Base-by-base conservation (phyloP, 2,329 filamentous ascomycete genomes). In the Aureobasidium sp. region DNA sequence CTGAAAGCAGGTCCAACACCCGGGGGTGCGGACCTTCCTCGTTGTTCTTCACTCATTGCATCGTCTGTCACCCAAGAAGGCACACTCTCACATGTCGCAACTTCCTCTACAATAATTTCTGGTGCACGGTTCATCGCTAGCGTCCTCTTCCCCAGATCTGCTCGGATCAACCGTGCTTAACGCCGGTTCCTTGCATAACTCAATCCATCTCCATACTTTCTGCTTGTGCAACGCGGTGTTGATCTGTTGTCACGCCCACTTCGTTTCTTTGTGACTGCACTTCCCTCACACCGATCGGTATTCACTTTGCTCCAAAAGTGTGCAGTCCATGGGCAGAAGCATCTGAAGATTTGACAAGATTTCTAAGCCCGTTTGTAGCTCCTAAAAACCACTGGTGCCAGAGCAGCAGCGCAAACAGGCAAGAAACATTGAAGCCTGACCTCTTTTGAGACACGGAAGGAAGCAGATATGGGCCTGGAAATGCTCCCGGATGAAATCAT, bases 401-500 rank as follows among this genome's bases (percentile, higher is more conserved):
- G 21, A n/a, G 27, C 32, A 42, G 32, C 54, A 37, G 32, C 42
- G 30, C 42, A 48, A 58, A 58, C 54, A 37, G 42, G 30, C 54
- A 48, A 39, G 32, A 36, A 39, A 16, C 27, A 29, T n/a, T 21
- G 13, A 13, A 27, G 10, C 30, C 41, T 36, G 27, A 29, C 39
- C 25, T 45, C 5, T 57, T n/a, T 27, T 45, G 53, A 57, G 53
- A 57, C 53, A 57, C 39, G 39, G 41, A 36, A 57, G 29, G 39
- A 21, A 57, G 34, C 54, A 58, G 25, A 36, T 44, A 61, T 61
- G 59, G 49, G 59, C 21, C 27, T 61, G n/a, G 39, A 29, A 54
- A 76, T 76, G 75, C 65, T 76, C 8, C 74, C 74, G 21, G 59
- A 66, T 16, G 72, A 73, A 50, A 66, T 73, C 34, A 65, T 74